These are phyloP conservation scores for Pseudogymnoascus verrucosus DNA, from an alignment of 2,329 filamentous ascomycete genomes.

Conservation along the genomic window DNA sequence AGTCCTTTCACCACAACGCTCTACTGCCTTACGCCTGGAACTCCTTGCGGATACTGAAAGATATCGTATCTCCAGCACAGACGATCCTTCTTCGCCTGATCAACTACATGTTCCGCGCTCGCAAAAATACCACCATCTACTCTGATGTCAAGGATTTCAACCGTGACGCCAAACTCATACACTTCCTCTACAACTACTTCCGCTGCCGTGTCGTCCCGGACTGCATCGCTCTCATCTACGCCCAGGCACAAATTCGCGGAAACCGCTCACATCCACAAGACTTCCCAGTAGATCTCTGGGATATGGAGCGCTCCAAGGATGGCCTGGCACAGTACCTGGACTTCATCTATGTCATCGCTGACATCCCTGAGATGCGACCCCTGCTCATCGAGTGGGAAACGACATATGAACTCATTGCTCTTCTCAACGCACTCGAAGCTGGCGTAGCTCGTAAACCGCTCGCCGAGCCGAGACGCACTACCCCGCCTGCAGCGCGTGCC, in stretches of 20 bases:
- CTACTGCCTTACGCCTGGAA: constrained; percentile 90
- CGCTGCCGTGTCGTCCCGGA: constrained; percentile 88
- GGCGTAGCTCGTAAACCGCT: constrained; percentile 79
- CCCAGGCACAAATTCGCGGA: constrained; percentile 82
- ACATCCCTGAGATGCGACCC: constrained; percentile 73
- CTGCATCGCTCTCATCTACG: constrained; percentile 86
- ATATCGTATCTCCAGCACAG: constrained; percentile 92
- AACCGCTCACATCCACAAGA: constrained; percentile 70
- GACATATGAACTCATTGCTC: constrained; percentile 76
- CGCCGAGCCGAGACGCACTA: constrained; percentile 34
- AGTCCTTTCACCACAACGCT: constrained; percentile 82
- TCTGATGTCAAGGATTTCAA: constrained; percentile 45
- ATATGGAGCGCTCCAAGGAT: constrained; percentile 95
- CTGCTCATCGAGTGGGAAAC: constrained; percentile 89
- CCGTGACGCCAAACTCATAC: constrained; percentile 57
- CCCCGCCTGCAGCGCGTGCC: constrained; percentile 33
- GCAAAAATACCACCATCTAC: constrained; percentile 34
- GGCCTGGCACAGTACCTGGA: constrained; percentile 91
- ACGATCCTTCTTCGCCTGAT: constrained; percentile 86
- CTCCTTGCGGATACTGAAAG: constrained; percentile 83
- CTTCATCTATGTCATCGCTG: constrained; percentile 82
- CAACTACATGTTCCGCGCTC: constrained; percentile 75
- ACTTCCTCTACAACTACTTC: constrained; percentile 90
- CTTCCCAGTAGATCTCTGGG: constrained; percentile 92
- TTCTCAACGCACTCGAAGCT: constrained; percentile 79